phyloP scores from a whole-genome alignment of 139 green algal genomes.

The Coccomyxa sp. region DNA sequence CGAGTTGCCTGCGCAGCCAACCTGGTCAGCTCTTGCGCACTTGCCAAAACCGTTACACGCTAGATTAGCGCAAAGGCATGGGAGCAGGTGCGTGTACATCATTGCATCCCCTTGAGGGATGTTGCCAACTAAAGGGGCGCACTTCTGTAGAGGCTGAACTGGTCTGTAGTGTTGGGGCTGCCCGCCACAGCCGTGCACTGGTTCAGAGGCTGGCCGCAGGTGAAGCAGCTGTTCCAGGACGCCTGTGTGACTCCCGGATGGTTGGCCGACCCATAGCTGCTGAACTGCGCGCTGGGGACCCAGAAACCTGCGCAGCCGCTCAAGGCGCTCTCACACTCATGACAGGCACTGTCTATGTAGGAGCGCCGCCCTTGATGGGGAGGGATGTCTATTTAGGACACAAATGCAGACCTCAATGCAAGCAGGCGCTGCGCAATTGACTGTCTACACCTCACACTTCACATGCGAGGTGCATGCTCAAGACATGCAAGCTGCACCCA shows the following conservation, averaged over 20 bases:
- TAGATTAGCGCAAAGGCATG: too few relatives aligned
- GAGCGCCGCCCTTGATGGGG: not conserved
- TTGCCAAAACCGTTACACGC: too few relatives aligned
- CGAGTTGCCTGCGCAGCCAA: not conserved
- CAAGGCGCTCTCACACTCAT: not conserved
- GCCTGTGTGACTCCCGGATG: not conserved
- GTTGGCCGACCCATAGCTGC: not conserved
- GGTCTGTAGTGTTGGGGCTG: not conserved
- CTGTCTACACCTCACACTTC: not conserved
- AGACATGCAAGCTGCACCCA: not conserved
- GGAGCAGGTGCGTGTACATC: too few relatives aligned
- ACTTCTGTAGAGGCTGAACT: not conserved
- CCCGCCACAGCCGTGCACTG: not conserved
- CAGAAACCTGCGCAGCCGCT: not conserved
- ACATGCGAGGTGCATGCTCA: not conserved
- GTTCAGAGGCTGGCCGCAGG: not conserved
- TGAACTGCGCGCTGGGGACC: not conserved
- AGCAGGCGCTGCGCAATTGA: not conserved
- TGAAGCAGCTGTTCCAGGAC: not conserved
- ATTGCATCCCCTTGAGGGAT: not conserved
- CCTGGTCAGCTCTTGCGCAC: too few relatives aligned
- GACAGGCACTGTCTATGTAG: not conserved
- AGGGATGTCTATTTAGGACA: too few relatives aligned
- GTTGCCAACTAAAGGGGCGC: not conserved
- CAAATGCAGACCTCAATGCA: too few relatives aligned